Evolutionary conservation across 305 asterid species (phyloP).

Genomic region (Euphrasia arctica): DNA sequence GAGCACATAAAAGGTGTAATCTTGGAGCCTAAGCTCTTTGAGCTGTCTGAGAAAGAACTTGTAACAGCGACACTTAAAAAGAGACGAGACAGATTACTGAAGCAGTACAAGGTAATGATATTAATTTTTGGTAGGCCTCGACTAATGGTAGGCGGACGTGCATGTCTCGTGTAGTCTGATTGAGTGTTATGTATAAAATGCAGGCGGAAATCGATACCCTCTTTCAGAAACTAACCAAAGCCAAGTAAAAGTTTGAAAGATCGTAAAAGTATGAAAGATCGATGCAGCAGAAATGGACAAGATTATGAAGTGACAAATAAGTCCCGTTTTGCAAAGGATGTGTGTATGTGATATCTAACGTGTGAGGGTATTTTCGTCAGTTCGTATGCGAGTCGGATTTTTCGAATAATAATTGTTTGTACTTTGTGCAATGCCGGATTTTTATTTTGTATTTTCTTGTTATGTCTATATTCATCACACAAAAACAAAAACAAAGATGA

Average conservation of each 20-base stretch:
- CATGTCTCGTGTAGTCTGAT: neutral
- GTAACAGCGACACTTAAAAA: constrained; percentile 94
- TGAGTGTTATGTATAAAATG: constrained; percentile 19
- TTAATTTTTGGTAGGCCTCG: no score
- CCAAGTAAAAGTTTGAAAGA: constrained; percentile 24
- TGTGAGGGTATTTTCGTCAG: neutral
- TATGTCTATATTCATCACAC: no score
- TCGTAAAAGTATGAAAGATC: no score
- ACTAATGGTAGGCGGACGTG: no score
- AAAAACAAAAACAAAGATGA: no score
- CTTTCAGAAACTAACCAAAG: constrained; percentile 41
- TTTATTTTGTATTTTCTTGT: no score
- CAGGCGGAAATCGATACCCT: constrained; percentile 75
- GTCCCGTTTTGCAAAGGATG: constrained; percentile 12
- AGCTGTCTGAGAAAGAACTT: constrained; percentile 63
- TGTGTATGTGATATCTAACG: no score
- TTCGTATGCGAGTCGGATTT: no score
- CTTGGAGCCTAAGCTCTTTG: constrained; percentile 71
- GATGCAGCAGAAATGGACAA: constrained; percentile 6
- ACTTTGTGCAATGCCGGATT: no score
- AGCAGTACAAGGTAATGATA: constrained; percentile 57
- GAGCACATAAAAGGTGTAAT: constrained; percentile 82
- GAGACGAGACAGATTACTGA: constrained; percentile 71
- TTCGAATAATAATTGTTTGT: no score
- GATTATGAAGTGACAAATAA: neutral